These are phyloP conservation scores for Letharia lupina DNA, from an alignment of 495 filamentous ascomycete genomes.

Conservation along the genomic window DNA sequence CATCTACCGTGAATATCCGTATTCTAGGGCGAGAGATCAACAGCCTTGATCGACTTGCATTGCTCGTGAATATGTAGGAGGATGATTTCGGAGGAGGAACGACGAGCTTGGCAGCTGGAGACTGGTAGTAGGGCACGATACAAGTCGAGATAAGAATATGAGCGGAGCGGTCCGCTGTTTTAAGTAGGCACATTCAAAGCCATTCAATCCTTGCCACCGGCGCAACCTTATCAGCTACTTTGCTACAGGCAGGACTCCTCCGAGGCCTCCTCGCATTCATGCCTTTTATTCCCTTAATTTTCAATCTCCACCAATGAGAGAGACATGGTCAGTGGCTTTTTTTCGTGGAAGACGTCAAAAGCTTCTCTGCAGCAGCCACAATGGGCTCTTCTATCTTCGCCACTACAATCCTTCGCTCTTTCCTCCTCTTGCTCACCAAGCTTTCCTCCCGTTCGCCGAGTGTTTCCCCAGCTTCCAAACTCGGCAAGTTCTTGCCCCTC, in stretches of 20 bases:
- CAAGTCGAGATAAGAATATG: neutral
- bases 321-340: neutral
- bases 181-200: no score
- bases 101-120: neutral
- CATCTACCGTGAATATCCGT: neutral
- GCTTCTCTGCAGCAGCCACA: constrained; percentile 1
- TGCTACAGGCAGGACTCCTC: no score
- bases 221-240: neutral
- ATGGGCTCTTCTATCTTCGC: neutral
- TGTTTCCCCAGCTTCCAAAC: constrained; percentile 10
- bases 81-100: neutral
- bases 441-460: neutral
- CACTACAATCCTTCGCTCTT: neutral
- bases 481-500: constrained; percentile 6
- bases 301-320: neutral
- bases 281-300: neutral
- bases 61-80: neutral
- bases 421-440: neutral
- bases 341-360: neutral
- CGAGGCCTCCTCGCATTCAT: no score
- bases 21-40: neutral
- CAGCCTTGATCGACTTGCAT: neutral
- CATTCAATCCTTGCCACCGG: neutral
- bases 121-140: neutral
- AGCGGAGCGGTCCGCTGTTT: neutral